These are phyloP conservation scores for Aquanectria penicillioides DNA, from an alignment of 2,329 filamentous ascomycete genomes.

Conservation along the genomic window DNA sequence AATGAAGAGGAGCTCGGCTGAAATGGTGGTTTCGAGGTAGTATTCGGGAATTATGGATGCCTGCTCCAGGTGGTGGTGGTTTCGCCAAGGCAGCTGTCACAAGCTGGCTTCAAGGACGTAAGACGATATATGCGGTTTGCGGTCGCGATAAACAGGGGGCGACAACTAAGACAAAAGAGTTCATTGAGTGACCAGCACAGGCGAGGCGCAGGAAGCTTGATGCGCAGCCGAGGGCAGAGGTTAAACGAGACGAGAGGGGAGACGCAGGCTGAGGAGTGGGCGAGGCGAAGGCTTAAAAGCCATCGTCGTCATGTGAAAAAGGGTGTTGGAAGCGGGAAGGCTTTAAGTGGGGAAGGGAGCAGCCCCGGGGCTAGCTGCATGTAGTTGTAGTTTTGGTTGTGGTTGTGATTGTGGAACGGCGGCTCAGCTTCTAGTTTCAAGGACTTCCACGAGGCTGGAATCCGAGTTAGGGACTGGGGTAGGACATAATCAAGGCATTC, in stretches of 20 bases:
- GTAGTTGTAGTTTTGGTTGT: too few species aligned
- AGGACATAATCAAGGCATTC: too few species aligned
- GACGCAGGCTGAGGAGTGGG: background rate
- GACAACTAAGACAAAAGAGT: constrained; percentile 1
- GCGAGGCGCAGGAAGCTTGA: too few species aligned
- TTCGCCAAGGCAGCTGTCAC: constrained; percentile 18
- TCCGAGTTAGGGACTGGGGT: too few species aligned
- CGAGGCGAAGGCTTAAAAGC: constrained; percentile 3
- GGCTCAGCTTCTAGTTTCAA: too few species aligned
- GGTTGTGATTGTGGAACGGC: too few species aligned
- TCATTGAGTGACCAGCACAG: constrained; percentile 12
- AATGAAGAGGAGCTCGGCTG: background rate
- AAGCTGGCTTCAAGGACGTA: constrained; percentile 16
- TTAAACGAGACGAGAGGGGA: background rate
- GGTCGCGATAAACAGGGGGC: background rate
- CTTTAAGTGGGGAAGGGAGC: background rate
- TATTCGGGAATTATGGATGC: constrained; percentile 7
- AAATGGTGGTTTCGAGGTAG: background rate
- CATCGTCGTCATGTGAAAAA: constrained; percentile 22
- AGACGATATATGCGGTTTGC: background rate
- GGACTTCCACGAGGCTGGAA: too few species aligned
- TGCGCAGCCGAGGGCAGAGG: background rate
- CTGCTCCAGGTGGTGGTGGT: constrained; percentile 10
- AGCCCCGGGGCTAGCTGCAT: background rate
- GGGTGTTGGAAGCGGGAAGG: constrained; percentile 3